Percentiles rank a stretch among this genome's conserved stretches.
Conservation (phyloP, 2,329 filamentous ascomycete genomes). For the Verticillium zaregamsianum region DNA sequence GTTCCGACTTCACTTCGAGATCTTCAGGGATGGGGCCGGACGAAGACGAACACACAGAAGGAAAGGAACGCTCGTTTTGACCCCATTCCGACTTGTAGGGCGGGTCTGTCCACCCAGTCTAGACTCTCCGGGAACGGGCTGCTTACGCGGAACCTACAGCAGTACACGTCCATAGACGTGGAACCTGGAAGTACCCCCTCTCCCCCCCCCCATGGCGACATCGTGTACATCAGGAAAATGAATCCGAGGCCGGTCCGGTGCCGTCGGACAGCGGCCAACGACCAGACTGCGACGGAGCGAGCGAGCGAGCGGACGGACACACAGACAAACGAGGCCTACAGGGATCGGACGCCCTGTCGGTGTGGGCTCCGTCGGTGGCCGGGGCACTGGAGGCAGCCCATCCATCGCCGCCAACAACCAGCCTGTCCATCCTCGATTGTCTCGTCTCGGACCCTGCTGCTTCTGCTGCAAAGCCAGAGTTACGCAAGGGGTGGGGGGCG, state of each 20-base stretch:
- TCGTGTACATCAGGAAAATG: not conserved
- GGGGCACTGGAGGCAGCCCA: not conserved
- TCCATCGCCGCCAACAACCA: not conserved
- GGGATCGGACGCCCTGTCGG: not conserved
- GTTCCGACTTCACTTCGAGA: not conserved
- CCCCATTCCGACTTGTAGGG: not conserved
- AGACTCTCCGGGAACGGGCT: not conserved
- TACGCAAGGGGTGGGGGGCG: not conserved
- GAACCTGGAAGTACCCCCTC: not conserved
- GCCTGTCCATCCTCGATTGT: not conserved
- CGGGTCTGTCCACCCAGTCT: not conserved
- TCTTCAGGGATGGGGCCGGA: not conserved
- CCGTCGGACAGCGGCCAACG: not conserved
- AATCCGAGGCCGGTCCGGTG: not conserved
- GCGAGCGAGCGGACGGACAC: not conserved
- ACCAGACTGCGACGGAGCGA: not conserved
- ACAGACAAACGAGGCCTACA: not conserved
- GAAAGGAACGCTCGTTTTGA: not conserved
- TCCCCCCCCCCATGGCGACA: not conserved
- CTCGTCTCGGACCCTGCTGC: not conserved
- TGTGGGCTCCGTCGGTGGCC: not conserved
- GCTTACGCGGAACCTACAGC: not conserved
- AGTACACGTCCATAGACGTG: too few species aligned
- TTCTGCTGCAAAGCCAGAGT: not conserved
- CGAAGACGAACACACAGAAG: not conserved